Base-by-base conservation (phyloP, 2,329 filamentous ascomycete genomes). In the Neofusicoccum kwambonambiense region DNA sequence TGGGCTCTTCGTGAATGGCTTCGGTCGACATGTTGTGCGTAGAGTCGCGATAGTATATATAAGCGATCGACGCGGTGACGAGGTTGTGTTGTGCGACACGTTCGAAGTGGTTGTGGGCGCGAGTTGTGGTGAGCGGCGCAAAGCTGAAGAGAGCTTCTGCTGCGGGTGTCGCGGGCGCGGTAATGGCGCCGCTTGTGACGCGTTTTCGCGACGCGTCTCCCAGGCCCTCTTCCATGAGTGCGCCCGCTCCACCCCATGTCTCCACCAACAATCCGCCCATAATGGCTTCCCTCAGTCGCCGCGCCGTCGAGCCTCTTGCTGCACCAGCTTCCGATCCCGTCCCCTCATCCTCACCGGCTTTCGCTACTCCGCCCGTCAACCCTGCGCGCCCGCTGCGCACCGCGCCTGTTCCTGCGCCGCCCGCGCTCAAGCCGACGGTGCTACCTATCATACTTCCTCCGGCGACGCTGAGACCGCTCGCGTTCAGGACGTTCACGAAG, bases 401-500 rank as follows among this genome's bases (percentile, higher is more conserved):
- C 42, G 74, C 77, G 34, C 75, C 78, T 6, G 76, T 78, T 27
- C 78, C 78, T 61, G 77, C 80, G 67, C 80, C 82, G 58, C 79
- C 81, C 41, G 75, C 74, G 7, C 78, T 81, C 62, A 84, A 82
- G 69, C 84, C 88, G 12, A 83, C 83, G 3, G 90, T 98, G 54
- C 83, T 99, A 1, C 93, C 95, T 3, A 95, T 99, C 65, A 84
- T 96, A 41, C 88, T 99, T 4, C 93, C 94, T 3, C 91, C 93
- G 0, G 87, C 92, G 9, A 96, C 91, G 0, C 81, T 99, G 45
- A 86, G 96, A 67, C 94, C 95, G 2, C 84, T 98, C 19, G 96
- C 95, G 8, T 98, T 99, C 74, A 88, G 95, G 52, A 96, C 92
- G 0, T 96, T 99, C 70, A 99, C 95, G 1, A 97, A 97, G 78